These are phyloP conservation scores for Thermothelomyces thermophilus DNA, from an alignment of 2,329 filamentous ascomycete genomes.

Conservation along the genomic window DNA sequence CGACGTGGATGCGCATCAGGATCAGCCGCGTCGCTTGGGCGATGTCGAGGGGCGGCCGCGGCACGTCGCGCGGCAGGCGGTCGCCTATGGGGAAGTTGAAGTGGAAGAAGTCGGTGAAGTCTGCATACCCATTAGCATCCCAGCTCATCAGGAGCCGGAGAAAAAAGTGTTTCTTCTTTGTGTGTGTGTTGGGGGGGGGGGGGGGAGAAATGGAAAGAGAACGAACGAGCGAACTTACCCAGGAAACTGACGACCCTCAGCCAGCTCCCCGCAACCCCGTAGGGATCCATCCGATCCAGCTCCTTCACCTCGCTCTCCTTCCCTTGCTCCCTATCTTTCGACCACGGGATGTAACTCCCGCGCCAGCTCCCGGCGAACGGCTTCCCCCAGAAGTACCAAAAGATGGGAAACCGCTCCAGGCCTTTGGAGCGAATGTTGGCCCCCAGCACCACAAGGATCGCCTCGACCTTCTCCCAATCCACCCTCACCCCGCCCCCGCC, in stretches of 20 bases:
- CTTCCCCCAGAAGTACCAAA: slow-evolving; percentile 46
- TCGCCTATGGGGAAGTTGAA: slow-evolving; percentile 58
- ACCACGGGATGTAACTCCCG: slow-evolving; percentile 39
- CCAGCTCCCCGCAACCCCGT: slow-evolving; percentile 65
- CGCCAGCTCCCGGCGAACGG: slow-evolving; percentile 52
- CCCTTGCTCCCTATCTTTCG: slow-evolving; percentile 19
- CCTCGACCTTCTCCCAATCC: slow-evolving; percentile 77
- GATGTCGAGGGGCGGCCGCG: slow-evolving; percentile 48
- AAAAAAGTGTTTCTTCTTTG: too few relatives aligned
- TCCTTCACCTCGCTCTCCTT: slow-evolving; percentile 30
- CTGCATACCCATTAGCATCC: too few relatives aligned
- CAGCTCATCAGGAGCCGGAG: too few relatives aligned
- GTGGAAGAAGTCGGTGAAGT: slow-evolving; percentile 65
- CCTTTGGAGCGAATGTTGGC: slow-evolving; percentile 52
- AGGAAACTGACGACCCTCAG: slow-evolving; percentile 46
- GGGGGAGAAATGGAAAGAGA: too few relatives aligned
- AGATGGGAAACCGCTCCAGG: slow-evolving; percentile 38
- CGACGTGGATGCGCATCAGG: slow-evolving; percentile 58
- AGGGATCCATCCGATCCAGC: slow-evolving; percentile 57
- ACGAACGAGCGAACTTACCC: too few relatives aligned
- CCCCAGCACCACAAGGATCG: slow-evolving; percentile 62
- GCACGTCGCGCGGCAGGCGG: slow-evolving; percentile 34
- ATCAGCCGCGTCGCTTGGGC: slow-evolving; percentile 67
- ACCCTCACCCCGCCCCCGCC: slow-evolving; percentile 35
- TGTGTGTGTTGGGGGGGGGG: too few relatives aligned